Evolutionary conservation across 257 asterid genomes (phyloP), one percentile per base, ranked within the genome.

Genomic region (Plectranthus barbatus): DNA sequence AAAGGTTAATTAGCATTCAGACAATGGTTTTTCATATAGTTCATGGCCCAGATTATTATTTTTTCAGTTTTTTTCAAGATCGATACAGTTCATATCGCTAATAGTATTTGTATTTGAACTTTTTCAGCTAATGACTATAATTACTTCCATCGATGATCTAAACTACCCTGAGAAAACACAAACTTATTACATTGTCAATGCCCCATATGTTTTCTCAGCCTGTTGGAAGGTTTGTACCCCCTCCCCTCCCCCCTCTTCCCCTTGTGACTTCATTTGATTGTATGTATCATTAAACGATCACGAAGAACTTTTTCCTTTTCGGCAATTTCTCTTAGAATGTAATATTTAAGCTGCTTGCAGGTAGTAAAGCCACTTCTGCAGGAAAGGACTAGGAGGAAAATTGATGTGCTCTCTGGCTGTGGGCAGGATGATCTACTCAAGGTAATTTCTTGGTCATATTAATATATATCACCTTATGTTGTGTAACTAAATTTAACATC

Each of bases 131-230:
- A 47, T 85, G 72, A 82, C 91, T 21, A 57, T 69, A 29, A 84
- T 85, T 18, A 77, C 84, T 58, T 75, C 91, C 5, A 81, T 87
- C 18, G 95, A 85, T 66, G 94, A 85, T 68, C 81, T 85, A 69
- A 87, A 85, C 79, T 87, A 87, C 79, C 95, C 95, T 0, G 94
- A 87, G 80, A 87, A 82, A 68, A 85, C 91, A 41, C 72, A 47
- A 54, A 79, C 92, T 56, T 86, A 84, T 73, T 84, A 86, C 80
- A 80, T 86, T 55, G 95, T 86, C 55, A 86, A 84, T 46, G 82
- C 85, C 26, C 95, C 92, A 0, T 83, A 83, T 44, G 76, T 85
- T 50, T 87, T 84, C 71, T 83, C 94, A 6, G 87, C 88, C 51
- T 83, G 93, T 69, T 84, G 95, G 95, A 86, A 84, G 92, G 95